These are phyloP conservation scores for Podospora didyma DNA, from an alignment of 495 filamentous ascomycete genomes.

Conservation along the genomic window DNA sequence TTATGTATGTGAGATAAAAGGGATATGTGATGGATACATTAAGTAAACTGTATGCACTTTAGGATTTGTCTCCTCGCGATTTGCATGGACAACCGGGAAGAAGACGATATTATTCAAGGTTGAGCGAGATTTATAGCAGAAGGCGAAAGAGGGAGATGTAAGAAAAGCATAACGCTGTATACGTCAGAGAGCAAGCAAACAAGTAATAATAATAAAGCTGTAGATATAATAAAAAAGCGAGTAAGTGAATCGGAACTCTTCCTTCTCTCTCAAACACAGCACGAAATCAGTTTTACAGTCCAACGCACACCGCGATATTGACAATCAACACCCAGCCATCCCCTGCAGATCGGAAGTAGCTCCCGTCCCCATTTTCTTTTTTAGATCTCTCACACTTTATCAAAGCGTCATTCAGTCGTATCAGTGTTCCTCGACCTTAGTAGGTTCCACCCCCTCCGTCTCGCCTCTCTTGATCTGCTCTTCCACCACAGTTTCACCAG, in stretches of 20 bases:
- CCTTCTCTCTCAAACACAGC: background rate
- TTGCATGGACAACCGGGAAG: no score
- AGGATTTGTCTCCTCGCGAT: no score
- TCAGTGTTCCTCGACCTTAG: conserved; percentile 24
- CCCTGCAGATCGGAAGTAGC: background rate
- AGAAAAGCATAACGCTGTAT: no score
- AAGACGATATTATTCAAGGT: no score
- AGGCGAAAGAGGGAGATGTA: no score
- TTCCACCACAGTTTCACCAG: conserved; percentile 49
- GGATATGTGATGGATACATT: no score
- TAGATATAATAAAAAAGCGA: background rate
- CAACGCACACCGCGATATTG: background rate
- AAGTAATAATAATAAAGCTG: no score
- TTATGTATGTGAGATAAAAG: no score
- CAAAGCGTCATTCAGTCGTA: background rate
- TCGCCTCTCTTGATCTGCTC: conserved; percentile 36
- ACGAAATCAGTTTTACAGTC: background rate
- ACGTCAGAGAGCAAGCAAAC: no score
- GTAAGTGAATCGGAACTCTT: background rate
- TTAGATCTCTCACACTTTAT: background rate
- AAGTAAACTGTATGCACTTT: no score
- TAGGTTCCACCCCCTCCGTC: conserved; percentile 31
- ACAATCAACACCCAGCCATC: background rate
- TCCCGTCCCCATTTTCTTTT: background rate
- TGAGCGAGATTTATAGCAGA: no score